phyloP scores from a whole-genome alignment of 176 grass and related monocot genomes.

The Paspalum notatum region DNA sequence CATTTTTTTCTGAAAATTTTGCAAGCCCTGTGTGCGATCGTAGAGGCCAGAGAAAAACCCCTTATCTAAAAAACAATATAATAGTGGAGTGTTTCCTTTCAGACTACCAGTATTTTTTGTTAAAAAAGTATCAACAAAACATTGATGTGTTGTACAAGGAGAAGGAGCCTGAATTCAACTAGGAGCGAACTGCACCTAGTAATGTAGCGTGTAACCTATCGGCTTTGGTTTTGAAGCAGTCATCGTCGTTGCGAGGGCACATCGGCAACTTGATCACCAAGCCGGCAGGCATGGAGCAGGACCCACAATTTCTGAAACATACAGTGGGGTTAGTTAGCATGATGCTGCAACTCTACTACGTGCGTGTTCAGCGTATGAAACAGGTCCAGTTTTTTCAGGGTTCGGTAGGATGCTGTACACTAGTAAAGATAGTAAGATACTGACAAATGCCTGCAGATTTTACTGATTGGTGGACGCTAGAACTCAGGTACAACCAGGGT shows the following conservation, averaged over 20 bases:
- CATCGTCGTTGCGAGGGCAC: slow-evolving; percentile 8
- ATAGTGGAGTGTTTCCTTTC: too few species aligned
- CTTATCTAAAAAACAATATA: too few species aligned
- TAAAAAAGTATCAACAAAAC: too few species aligned
- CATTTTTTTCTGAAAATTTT: too few species aligned
- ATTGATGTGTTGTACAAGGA: too few species aligned
- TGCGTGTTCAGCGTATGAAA: neutral
- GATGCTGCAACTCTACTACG: neutral
- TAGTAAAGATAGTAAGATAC: neutral
- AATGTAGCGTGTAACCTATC: neutral
- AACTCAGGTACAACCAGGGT: neutral
- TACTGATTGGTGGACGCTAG: neutral
- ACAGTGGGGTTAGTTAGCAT: neutral
- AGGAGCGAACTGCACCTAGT: neutral
- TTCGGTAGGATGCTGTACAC: neutral
- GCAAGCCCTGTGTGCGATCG: too few species aligned
- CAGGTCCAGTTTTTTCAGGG: neutral
- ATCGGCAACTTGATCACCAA: slow-evolving; percentile 1
- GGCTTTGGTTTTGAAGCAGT: neutral
- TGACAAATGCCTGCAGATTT: neutral
- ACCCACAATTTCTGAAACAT: neutral
- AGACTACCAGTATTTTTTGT: too few species aligned
- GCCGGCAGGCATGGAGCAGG: neutral
- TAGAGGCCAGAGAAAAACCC: too few species aligned
- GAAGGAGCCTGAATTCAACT: too few species aligned